A percentile compares a stretch with the other conserved stretches of the same genome.
These are phyloP conservation scores for Nigrospora sphaerica DNA, from an alignment of 2,329 filamentous ascomycete genomes.

Conservation along the genomic window DNA sequence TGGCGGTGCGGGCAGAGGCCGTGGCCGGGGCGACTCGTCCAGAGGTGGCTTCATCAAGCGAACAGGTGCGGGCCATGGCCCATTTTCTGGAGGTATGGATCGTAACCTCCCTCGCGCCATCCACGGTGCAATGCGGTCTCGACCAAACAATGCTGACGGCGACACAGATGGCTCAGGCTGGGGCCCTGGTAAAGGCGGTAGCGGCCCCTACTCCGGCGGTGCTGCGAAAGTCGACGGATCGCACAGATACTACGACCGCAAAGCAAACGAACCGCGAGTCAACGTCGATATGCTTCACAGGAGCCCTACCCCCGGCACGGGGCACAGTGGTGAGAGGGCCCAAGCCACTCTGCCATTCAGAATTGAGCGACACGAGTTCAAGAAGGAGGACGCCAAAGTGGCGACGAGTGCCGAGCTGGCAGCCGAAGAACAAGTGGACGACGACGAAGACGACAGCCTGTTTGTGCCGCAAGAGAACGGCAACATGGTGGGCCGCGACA, in stretches of 20 bases:
- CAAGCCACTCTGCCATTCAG: constrained; percentile 42
- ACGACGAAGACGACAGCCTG: constrained; percentile 35
- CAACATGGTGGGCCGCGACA: constrained; percentile 16
- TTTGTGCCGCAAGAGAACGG: constrained; percentile 32
- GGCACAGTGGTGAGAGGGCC: constrained; percentile 16
- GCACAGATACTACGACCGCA: constrained; percentile 32
- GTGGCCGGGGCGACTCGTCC: constrained; percentile 16
- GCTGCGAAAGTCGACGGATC: constrained; percentile 25
- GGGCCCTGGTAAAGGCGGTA: constrained; percentile 7
- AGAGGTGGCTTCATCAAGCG: constrained; percentile 20
- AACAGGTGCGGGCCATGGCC: constrained; percentile 24
- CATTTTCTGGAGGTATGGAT: constrained; percentile 19
- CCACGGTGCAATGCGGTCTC: too few relatives aligned
- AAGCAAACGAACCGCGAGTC: constrained; percentile 40
- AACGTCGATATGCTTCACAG: constrained; percentile 50
- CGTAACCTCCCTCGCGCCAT: neutral
- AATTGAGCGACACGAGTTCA: constrained; percentile 46
- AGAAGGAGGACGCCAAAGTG: constrained; percentile 45
- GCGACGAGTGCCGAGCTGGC: constrained; percentile 52
- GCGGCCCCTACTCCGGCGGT: constrained; percentile 8
- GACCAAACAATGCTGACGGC: too few relatives aligned
- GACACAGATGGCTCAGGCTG: constrained; percentile 14
- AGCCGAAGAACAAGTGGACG: constrained; percentile 39
- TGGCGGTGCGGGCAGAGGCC: constrained; percentile 25
- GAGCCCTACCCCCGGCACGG: constrained; percentile 29